Percentiles rank a stretch among this genome's conserved stretches.
Conservation (phyloP, 2,329 filamentous ascomycete genomes). For the Mariannaea sp. region DNA sequence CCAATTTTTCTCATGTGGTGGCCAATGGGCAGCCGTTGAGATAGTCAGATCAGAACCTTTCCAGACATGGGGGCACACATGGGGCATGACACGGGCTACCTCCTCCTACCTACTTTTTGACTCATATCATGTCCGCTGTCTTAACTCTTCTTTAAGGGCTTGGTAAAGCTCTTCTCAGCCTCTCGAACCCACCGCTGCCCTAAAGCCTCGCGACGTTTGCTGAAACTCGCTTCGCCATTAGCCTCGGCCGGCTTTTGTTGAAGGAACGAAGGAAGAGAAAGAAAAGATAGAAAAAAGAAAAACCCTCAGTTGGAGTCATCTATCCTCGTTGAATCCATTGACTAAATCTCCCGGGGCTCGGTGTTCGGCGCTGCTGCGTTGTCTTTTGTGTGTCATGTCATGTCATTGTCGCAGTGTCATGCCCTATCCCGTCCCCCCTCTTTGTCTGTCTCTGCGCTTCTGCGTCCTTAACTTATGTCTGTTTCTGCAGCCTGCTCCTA, state of each 20-base stretch:
- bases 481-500: neutral
- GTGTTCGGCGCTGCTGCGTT: conserved; percentile 8
- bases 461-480: neutral
- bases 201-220: conserved; percentile 4
- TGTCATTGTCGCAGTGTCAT: conserved; percentile 9
- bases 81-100: too few relatives aligned
- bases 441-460: neutral
- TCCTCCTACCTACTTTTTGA: conserved; percentile 1
- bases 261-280: too few relatives aligned
- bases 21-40: neutral
- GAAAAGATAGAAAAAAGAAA: too few relatives aligned
- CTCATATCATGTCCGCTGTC: neutral
- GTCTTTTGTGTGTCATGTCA: conserved; percentile 11
- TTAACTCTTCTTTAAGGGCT: neutral
- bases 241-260: neutral
- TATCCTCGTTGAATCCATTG: conserved; percentile 6
- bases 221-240: conserved; percentile 2
- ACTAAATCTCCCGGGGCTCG: neutral
- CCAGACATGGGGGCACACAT: too few relatives aligned
- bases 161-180: conserved; percentile 18
- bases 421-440: neutral
- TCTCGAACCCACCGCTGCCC: conserved; percentile 5
- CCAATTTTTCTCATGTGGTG: neutral
- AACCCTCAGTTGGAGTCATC: neutral
- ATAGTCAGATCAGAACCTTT: neutral